Conservation (phyloP, 352 stramenopile species). For the Phytophthora europaea region DNA sequence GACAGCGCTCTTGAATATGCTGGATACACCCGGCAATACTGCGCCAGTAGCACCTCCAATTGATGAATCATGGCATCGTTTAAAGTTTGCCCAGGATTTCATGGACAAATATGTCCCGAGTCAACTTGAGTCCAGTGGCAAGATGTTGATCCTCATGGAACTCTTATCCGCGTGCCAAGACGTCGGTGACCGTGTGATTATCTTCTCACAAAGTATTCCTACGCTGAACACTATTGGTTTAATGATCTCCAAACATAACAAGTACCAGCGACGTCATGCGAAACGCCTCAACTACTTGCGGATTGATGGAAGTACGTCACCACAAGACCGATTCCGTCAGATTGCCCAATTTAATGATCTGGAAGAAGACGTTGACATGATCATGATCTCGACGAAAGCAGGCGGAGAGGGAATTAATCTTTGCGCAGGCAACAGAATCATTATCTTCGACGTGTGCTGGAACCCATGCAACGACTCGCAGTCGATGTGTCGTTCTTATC, state of each 20-base stretch:
- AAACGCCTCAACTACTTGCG: slow-evolving; percentile 74
- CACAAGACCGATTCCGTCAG: slow-evolving; percentile 82
- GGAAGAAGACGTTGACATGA: slow-evolving; percentile 84
- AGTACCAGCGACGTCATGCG: slow-evolving; percentile 48
- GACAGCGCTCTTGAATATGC: slow-evolving; percentile 51
- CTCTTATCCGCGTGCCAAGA: slow-evolving; percentile 75
- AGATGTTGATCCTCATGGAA: slow-evolving; percentile 91
- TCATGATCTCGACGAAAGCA: slow-evolving; percentile 91
- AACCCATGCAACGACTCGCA: slow-evolving; percentile 93
- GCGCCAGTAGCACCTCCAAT: background rate
- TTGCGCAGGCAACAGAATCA: slow-evolving; percentile 89
- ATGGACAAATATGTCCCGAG: slow-evolving; percentile 64
- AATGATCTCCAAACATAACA: slow-evolving; percentile 79
- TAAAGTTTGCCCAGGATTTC: slow-evolving; percentile 78
- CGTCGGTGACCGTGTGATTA: slow-evolving; percentile 86
- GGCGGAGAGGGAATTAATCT: slow-evolving; percentile 92
- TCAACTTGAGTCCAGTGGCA: slow-evolving; percentile 79
- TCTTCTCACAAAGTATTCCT: slow-evolving; percentile 92
- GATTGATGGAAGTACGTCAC: slow-evolving; percentile 86
- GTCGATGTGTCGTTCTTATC: slow-evolving; percentile 94
- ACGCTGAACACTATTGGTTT: slow-evolving; percentile 84
- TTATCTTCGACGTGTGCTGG: slow-evolving; percentile 95
- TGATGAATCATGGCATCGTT: slow-evolving; percentile 48
- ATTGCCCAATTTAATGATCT: slow-evolving; percentile 88
- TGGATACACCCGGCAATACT: slow-evolving; percentile 28